These are phyloP conservation scores for Rusavskia elegans DNA, from an alignment of 495 filamentous ascomycete genomes.

Conservation along the genomic window DNA sequence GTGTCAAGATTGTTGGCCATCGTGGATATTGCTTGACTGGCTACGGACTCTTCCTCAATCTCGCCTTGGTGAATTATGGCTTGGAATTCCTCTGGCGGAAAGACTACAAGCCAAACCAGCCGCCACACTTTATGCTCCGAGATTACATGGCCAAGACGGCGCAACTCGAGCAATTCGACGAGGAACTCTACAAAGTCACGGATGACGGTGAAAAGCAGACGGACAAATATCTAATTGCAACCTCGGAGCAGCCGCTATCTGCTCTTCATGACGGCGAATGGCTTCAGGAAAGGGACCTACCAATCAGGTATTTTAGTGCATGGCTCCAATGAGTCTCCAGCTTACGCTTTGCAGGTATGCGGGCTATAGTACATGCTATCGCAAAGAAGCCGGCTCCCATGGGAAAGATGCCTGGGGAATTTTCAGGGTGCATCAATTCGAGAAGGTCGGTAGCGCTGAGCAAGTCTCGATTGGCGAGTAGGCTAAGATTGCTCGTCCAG, in stretches of 20 bases:
- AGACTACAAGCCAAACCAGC: slow-evolving; percentile 77
- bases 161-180: slow-evolving; percentile 92
- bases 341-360: slow-evolving; percentile 42
- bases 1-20: slow-evolving; percentile 89
- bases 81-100: slow-evolving; percentile 65
- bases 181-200: slow-evolving; percentile 92
- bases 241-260: slow-evolving; percentile 87
- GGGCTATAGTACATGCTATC: slow-evolving; percentile 86
- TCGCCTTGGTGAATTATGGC: slow-evolving; percentile 86
- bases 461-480: not conserved
- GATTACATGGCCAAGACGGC: slow-evolving; percentile 98
- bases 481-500: slow-evolving; percentile 18
- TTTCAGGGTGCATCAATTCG: slow-evolving; percentile 96
- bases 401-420: slow-evolving; percentile 97
- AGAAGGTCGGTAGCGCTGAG: slow-evolving; percentile 44
- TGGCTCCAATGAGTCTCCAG: too few species aligned
- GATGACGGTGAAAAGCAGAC: slow-evolving; percentile 66
- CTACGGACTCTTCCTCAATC: slow-evolving; percentile 87
- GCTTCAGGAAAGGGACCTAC: slow-evolving; percentile 70
- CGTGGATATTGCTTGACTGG: slow-evolving; percentile 82
- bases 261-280: slow-evolving; percentile 89
- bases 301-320: slow-evolving; percentile 46
- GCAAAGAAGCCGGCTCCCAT: slow-evolving; percentile 83
- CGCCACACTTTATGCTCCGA: slow-evolving; percentile 90
- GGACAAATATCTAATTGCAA: slow-evolving; percentile 96